Evolutionary conservation across 139 green algal genomes (phyloP), one percentile per base, ranked within the genome.

Genomic region (Volvox africanus): DNA sequence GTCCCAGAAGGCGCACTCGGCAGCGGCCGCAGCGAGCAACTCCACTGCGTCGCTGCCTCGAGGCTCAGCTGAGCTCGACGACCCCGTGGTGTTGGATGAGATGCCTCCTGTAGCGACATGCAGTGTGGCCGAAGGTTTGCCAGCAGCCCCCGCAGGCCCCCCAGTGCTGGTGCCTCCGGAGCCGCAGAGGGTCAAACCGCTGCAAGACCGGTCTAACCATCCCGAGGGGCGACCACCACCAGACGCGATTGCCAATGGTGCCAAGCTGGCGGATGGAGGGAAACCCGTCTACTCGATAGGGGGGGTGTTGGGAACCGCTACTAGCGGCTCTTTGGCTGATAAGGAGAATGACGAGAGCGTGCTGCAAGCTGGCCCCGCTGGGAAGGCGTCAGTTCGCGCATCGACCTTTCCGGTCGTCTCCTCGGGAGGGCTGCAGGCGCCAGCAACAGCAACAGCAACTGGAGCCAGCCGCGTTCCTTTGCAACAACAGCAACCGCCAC

Each of bases 141-240:
- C 44, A 55, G 5, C 44, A 55, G 44, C 44, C 44, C 21, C 65
- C 2, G 65, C 65, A 6, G 65, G 12, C 6, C 9, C 65, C 21
- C 9, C 65, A 73, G 50, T 18, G 28, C 19, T 24, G 76, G 18
- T 16, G 30, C 30, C 76, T 55, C 18, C 26, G 20, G 78, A 65
- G 35, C 35, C 35, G n/a, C 37, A 67, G 5, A 68, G 69, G 24
- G 17, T 30, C 21, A 71, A 33, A 50, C 85, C 85, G 16, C n/a
- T 89, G 37, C 44, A 71, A 9, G 85, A 89, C 37, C 68, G 69
- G 33, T 89, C 85, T 0, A 89, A 89, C 44, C 17, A 55, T 3
- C 44, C 85, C 32, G 36, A 22, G n/a, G 22, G 61, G 22, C 37
- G 1, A 50, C 50, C 61, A n/a, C n/a, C 1, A 24, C 55, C 65